Evolutionary conservation across 306 rosid genomes (phyloP).

Genomic region (Cucurbita ficifolia): DNA sequence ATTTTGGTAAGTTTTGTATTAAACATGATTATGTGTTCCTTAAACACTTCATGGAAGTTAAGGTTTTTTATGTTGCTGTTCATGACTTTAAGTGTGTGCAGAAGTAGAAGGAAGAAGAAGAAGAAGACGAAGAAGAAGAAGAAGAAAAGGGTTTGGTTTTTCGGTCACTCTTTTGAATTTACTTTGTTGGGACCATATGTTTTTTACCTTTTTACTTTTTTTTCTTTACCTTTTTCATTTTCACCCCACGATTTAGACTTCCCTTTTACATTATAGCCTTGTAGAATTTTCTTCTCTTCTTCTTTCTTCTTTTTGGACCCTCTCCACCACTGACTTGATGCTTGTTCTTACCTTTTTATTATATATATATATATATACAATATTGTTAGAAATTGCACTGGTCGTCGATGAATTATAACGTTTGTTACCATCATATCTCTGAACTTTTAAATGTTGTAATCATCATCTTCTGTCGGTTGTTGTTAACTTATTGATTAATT

Average conservation of each 20-base stretch:
- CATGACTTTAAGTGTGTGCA: background rate
- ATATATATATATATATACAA: no score
- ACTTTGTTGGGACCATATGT: conserved; percentile 3
- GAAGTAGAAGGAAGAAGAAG: background rate
- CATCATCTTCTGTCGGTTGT: no score
- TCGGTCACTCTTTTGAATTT: background rate
- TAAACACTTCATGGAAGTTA: background rate
- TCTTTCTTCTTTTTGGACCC: background rate
- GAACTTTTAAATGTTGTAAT: no score
- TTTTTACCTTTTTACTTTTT: background rate
- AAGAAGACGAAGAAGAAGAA: background rate
- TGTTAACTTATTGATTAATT: no score
- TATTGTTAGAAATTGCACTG: no score
- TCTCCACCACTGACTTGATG: background rate
- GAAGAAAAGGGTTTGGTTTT: background rate
- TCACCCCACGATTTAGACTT: background rate
- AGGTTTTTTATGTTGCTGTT: background rate
- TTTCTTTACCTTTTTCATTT: background rate
- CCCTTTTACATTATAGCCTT: background rate
- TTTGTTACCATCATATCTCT: no score
- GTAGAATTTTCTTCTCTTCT: background rate
- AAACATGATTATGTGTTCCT: no score
- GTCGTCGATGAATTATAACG: no score
- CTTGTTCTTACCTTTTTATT: no score
- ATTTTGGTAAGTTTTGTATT: background rate